Evolutionary conservation across 805 yeast species (phyloP), one percentile per base, ranked within the genome.

Genomic region (Candida patagonica): DNA sequence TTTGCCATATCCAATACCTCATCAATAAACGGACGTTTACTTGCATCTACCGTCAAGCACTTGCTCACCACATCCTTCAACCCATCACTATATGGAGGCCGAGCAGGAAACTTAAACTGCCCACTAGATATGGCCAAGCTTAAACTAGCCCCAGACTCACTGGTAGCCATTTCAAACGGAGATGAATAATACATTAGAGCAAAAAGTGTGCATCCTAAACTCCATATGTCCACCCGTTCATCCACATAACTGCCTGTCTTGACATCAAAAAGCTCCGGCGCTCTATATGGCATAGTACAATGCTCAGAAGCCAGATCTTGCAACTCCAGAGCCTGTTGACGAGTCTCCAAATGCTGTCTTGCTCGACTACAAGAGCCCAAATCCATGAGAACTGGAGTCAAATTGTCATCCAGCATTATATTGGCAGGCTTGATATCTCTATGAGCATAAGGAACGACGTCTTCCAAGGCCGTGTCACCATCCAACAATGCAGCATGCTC

Each of bases 361-460:
- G 94, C 89, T 42, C 66, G 70, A 4, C 78, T 60, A 52, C 89
- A 79, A 6, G 92, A 80, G 6, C 96, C 95, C 41, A 88, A 63
- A 55, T 89, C 96, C 50, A 83, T 78, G 31, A 89, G 63, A 6
- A 88, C 86, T 0, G 94, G 94, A 10, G 71, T 56, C 2, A 83
- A 85, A 44, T 78, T 81, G 32, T 76, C 71, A 1, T 83, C 70
- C 4, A 87, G 62, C 88, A 88, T 80, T 13, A 87, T 74, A 54
- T 85, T 88, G 2, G 92, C 94, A 0, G 96, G 96, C 55, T 85
- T 88, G 41, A 88, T 63, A 56, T 88, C 96, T 42, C 87, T 63
- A 57, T 88, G 96, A 0, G 95, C 89, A 57, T 73, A 86, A 3
- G 89, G 81, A 3, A 71, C 65, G 2, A 73, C 62, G 40, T 76